Base-by-base conservation (phyloP, 441 rosid species). In the Erodium moschatum region DNA sequence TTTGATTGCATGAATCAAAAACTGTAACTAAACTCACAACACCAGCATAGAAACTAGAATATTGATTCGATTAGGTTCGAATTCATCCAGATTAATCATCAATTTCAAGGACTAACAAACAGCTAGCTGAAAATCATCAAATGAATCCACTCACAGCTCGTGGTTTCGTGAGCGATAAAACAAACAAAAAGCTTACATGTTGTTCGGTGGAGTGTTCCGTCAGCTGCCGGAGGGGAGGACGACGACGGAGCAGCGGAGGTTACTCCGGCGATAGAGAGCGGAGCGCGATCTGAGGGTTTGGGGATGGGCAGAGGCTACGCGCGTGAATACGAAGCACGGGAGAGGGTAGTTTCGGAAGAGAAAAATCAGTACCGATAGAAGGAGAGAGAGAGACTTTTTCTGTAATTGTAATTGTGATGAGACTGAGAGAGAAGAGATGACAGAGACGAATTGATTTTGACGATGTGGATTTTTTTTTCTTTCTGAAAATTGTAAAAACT, bases 221-320 rank as follows among this genome's bases (percentile, higher is more conserved):
- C 63, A 20, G 63, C 63, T 18, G 27, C 63, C 63, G 63, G 63
- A 35, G 40, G 9, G 40, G 9, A 2, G 31, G 31, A 35, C 40
- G 40, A 35, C 63, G 63, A 60, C 64, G 64, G 64, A 58, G 63
- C 64, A 9, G 63, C 63, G 64, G 64, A 60, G 64, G 64, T 58
- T 20, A 6, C 20, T 58, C 31, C 64, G 31, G 64, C 62, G 8
- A 18, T 56, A 18, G 61, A 12, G 61, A 18, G 10, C 24, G 61
- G 21, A 4, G 21, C 16, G 61, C 61, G 64, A 60, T 60, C 64
- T 60, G 64, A 60, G 64, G 64, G 64, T 60, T 60, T 21, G 21
- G 62, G 64, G 5, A 19, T 6, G 6, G 61, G 10, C 5, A 11
- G 31, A 60, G 64, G 64, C 64, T 56, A 60, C 31, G 31, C 1